These are phyloP conservation scores for Curvularia hawaiiensis DNA, from an alignment of 2,329 filamentous ascomycete genomes.

Conservation along the genomic window DNA sequence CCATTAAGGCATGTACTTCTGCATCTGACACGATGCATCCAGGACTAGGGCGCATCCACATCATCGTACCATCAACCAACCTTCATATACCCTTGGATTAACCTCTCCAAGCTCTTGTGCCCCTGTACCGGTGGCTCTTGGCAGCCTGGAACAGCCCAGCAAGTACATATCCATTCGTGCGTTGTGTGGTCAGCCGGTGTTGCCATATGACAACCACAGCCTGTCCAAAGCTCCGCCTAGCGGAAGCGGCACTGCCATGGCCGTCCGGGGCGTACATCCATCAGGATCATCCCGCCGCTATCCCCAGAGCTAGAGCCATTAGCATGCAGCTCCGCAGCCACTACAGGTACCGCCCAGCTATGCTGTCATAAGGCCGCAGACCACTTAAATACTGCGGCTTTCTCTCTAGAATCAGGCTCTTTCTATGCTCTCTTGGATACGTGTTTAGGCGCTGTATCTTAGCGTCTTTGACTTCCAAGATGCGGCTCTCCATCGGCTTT, in stretches of 20 bases:
- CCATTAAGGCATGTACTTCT: conserved; percentile 12
- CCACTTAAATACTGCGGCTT: conserved; percentile 29
- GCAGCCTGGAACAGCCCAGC: conserved; percentile 1
- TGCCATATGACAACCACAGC: conserved; percentile 11
- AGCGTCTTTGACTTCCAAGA: conserved; percentile 14
- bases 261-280: conserved; percentile 36
- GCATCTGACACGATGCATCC: conserved; percentile 26
- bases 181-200: conserved; percentile 17
- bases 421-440: not conserved
- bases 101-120: conserved; percentile 4
- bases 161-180: conserved; percentile 4
- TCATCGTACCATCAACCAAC: conserved; percentile 20
- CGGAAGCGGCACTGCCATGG: conserved; percentile 21
- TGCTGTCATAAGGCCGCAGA: conserved; percentile 18
- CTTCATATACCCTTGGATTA: not conserved
- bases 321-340: conserved; percentile 24
- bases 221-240: conserved; percentile 5
- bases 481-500: conserved; percentile 25
- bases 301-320: conserved; percentile 23
- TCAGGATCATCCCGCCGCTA: conserved; percentile 32
- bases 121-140: conserved; percentile 1
- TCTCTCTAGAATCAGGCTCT: not conserved
- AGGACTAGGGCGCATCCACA: conserved; percentile 20
- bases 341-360: conserved; percentile 22
- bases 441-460: not conserved